These are phyloP conservation scores for Nyssa sinensis DNA, from an alignment of 148 eudicot species.

Conservation along the genomic window DNA sequence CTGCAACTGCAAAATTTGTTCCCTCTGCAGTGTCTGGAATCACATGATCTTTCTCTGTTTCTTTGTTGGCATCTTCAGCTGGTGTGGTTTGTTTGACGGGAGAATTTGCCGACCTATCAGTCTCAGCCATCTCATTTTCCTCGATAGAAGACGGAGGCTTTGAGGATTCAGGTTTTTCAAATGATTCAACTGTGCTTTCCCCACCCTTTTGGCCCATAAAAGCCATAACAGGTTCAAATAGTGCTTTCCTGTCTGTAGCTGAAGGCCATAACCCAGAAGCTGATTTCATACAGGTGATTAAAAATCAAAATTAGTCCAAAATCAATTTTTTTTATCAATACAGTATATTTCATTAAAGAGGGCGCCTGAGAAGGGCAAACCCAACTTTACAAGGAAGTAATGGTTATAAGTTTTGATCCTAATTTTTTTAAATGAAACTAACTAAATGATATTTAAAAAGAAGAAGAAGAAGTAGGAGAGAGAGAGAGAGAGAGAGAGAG, in stretches of 20 bases:
- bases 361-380: too few relatives aligned
- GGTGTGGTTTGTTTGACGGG: slow-evolving; percentile 21
- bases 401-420: neutral
- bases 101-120: slow-evolving; percentile 27
- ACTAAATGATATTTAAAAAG: neutral
- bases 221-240: slow-evolving; percentile 65
- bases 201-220: slow-evolving; percentile 69
- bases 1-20: slow-evolving; percentile 24
- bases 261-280: slow-evolving; percentile 66
- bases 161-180: slow-evolving; percentile 33
- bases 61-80: slow-evolving; percentile 26
- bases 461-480: too few relatives aligned
- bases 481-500: too few relatives aligned
- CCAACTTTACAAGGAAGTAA: slow-evolving; percentile 4
- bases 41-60: slow-evolving; percentile 15
- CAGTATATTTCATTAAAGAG: too few relatives aligned
- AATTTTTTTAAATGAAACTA: slow-evolving; percentile 4
- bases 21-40: slow-evolving; percentile 21
- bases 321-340: too few relatives aligned
- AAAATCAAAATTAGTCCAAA: neutral
- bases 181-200: slow-evolving; percentile 37
- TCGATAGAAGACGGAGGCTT: slow-evolving; percentile 31
- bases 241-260: slow-evolving; percentile 44
- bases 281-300: slow-evolving; percentile 16
- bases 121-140: slow-evolving; percentile 32